phyloP scores from a whole-genome alignment of 148 eudicot species.

The Chenopodium formosanum region DNA sequence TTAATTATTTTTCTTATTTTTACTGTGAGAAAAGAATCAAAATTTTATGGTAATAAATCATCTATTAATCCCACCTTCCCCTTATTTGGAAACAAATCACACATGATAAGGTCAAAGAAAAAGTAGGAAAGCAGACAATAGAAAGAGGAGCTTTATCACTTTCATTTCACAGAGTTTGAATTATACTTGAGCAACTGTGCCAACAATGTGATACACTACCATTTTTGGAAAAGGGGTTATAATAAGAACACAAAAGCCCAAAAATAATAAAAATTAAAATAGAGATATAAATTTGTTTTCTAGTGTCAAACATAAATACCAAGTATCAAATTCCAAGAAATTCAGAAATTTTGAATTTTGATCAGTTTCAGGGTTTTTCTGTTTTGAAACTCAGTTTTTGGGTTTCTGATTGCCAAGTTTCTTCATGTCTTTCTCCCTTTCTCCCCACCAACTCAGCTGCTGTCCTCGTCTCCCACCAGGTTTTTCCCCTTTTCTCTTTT shows the following conservation, averaged over 20 bases:
- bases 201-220: neutral
- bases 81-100: neutral
- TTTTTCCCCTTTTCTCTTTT: neutral
- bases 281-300: neutral
- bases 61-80: neutral
- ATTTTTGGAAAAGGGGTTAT: neutral
- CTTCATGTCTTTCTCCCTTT: slow-evolving; percentile 19
- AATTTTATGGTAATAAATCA: neutral
- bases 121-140: neutral
- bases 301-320: neutral
- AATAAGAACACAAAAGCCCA: neutral
- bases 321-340: slow-evolving; percentile 17
- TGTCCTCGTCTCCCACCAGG: slow-evolving; percentile 20
- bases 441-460: neutral
- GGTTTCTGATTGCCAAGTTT: neutral
- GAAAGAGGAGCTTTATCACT: neutral
- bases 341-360: neutral
- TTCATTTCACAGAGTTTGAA: neutral
- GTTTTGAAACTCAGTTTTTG: neutral
- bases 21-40: neutral
- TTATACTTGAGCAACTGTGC: neutral
- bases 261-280: too few relatives aligned
- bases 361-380: slow-evolving; percentile 16
- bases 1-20: too few relatives aligned
- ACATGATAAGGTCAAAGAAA: slow-evolving; percentile 1